Base-by-base conservation (phyloP, 2,329 filamentous ascomycete species). In the Calonectria pseudoreteaudii region DNA sequence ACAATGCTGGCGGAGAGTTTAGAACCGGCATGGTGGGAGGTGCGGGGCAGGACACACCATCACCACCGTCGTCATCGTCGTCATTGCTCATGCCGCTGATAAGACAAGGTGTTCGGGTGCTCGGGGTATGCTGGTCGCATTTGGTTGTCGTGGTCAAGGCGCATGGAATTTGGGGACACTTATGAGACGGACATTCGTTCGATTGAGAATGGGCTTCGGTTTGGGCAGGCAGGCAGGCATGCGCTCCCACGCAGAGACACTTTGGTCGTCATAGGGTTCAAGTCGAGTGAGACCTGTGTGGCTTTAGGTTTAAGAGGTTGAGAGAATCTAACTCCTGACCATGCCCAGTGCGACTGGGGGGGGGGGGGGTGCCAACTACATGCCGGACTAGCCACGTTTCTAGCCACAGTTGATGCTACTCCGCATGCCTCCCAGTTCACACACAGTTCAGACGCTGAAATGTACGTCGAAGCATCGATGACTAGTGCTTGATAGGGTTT, bases 11-110 rank as follows among this genome's bases (percentile, higher is more conserved):
- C 50, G 58, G 66, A 72, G 66, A 72, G 71, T 72, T 72, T 69
- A 30, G 71, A 69, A 66, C 67, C 60, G 60, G 71, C 60, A 47
- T 69, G 58, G 71, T 65, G 66, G 49, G 30, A 47, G 30, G 56
- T 72, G 71, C 66, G 71, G 71, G 71, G 71, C 71, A 65, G 23
- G n/a, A 64, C 64, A 64, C 64, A 67, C 65, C 47, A 67, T 16
- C 47, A 67, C 49, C 56, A 38, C 34, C 56, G 13, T 60, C 56
- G 34, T 60, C 31, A 60, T 38, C 34, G 34, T 36, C 56, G n/a
- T 60, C 31, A 36, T 38, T 13, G 23, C 30, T 56, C 28, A 31
- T 28, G 28, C 30, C 30, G 52, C 20, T 20, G 56, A 60, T 38
- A 60, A 60, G 30, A 31, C 16, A 34, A 56, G 2, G 20, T 36